phyloP scores from a whole-genome alignment of 306 rosid species.

The Cucurbita maxima region DNA sequence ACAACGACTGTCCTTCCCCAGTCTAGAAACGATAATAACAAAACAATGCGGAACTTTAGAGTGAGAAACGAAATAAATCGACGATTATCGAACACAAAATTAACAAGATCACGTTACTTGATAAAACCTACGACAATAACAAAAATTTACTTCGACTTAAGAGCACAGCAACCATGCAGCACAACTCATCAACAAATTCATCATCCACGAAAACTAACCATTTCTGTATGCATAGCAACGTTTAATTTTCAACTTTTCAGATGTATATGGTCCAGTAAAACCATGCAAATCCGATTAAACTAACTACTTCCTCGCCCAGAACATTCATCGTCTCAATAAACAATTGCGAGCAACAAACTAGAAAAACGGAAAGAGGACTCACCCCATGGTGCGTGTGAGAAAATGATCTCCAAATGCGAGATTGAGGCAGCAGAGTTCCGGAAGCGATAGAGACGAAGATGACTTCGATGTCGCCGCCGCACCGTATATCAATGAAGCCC shows the following conservation, averaged over 20 bases:
- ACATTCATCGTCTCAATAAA: neutral
- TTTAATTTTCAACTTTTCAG: neutral
- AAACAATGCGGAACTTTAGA: neutral
- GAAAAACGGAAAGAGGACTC: neutral
- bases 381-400: conserved; percentile 35
- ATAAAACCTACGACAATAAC: neutral
- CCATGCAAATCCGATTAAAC: neutral
- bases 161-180: neutral
- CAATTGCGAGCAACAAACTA: neutral
- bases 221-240: neutral
- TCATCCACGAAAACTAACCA: neutral
- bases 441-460: neutral
- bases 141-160: neutral
- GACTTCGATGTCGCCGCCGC: neutral
- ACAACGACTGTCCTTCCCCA: neutral
- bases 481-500: conserved; percentile 14
- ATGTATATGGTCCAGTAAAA: neutral
- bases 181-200: neutral
- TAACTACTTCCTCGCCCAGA: neutral
- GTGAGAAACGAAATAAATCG: neutral
- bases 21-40: neutral
- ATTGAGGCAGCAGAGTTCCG: neutral
- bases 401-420: neutral
- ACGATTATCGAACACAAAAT: neutral
- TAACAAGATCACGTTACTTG: neutral